Evolutionary conservation across 371 early-diverging fungal species (phyloP).

Genomic region (Capniomyces stellatus): DNA sequence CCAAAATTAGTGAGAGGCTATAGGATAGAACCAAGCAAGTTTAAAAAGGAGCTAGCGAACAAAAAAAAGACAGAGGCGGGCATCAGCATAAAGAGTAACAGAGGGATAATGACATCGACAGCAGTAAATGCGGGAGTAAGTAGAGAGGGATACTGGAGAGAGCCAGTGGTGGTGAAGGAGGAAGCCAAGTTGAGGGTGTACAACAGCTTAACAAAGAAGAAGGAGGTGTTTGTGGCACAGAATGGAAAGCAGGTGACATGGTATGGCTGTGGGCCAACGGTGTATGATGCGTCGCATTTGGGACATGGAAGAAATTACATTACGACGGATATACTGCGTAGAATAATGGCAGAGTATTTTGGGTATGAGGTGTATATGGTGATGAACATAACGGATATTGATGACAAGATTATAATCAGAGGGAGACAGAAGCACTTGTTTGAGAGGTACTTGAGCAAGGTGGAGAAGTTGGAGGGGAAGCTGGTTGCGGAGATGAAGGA

Average conservation of each 20-base stretch:
- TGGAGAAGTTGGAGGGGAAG: conserved; percentile 12
- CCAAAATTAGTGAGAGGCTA: no score
- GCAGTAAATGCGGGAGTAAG: no score
- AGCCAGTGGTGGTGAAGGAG: no score
- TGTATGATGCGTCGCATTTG: conserved; percentile 96
- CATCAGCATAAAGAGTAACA: no score
- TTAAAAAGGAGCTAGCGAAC: no score
- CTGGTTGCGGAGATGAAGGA: conserved; percentile 33
- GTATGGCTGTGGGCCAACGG: conserved; percentile 99
- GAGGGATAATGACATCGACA: no score
- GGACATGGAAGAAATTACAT: conserved; percentile 98
- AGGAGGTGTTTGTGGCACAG: conserved; percentile 76
- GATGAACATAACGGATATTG: conserved; percentile 99
- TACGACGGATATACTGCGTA: conserved; percentile 87
- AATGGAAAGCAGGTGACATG: conserved; percentile 68
- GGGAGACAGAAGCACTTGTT: conserved; percentile 80
- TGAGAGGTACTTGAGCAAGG: conserved; percentile 29
- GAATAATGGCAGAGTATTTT: conserved; percentile 93
- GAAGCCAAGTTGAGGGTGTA: conserved; percentile 35
- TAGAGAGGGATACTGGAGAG: no score
- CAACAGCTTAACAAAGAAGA: conserved; percentile 61
- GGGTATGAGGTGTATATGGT: conserved; percentile 88
- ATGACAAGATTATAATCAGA: conserved; percentile 96
- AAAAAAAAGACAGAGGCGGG: no score
- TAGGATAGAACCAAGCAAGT: no score